A percentile compares a stretch with the other conserved stretches of the same genome.
These are phyloP conservation scores for Colletotrichum tamarilloi DNA, from an alignment of 2,329 filamentous ascomycete genomes.

Conservation along the genomic window DNA sequence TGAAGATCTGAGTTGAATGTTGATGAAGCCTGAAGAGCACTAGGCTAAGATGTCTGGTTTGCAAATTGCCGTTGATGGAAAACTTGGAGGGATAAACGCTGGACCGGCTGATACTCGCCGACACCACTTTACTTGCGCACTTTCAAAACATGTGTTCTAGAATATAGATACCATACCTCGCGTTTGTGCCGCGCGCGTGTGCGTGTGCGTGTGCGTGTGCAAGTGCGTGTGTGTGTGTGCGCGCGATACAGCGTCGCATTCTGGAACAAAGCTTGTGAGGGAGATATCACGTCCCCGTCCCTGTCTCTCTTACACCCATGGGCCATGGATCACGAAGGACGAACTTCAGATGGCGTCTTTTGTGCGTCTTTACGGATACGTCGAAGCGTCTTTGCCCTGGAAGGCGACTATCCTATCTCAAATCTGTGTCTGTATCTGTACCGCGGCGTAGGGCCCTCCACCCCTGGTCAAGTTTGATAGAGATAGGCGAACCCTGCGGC, in stretches of 20 bases:
- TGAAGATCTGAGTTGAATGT: not conserved
- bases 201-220: no score
- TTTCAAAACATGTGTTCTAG: not conserved
- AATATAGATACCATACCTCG: not conserved
- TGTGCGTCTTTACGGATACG: not conserved
- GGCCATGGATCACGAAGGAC: not conserved
- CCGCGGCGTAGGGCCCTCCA: no score
- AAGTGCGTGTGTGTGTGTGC: no score
- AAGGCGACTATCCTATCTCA: not conserved
- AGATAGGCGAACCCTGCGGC: not conserved
- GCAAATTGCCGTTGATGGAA: not conserved
- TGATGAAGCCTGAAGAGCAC: not conserved
- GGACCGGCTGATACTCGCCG: constrained; percentile 1
- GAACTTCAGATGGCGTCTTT: not conserved
- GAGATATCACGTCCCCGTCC: not conserved
- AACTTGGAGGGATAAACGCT: not conserved
- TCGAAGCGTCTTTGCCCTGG: not conserved
- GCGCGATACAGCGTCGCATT: not conserved
- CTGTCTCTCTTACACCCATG: not conserved
- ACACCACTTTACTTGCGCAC: not conserved
- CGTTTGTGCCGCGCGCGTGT: not conserved
- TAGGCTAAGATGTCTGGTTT: not conserved
- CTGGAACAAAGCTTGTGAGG: not conserved
- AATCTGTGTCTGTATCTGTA: not conserved
- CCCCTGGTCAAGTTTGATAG: no score